Evolutionary conservation across 108 stramenopile genomes (phyloP).

Genomic region (Skeletonema grethae): DNA sequence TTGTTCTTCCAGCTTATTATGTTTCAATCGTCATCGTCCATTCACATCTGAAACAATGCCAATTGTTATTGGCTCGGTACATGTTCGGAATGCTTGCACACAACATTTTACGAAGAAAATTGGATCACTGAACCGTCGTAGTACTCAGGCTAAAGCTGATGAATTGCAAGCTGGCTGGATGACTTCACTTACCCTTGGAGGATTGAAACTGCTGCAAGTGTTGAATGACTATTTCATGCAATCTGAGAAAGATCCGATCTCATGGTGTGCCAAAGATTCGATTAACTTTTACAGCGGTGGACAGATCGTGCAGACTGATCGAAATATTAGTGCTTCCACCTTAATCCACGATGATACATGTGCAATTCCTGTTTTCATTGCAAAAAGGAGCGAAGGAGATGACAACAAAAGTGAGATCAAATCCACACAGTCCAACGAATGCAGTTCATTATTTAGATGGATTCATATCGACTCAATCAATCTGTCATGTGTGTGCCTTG

Average conservation of each 20-base stretch:
- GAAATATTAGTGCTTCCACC: not conserved
- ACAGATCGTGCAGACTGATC: not conserved
- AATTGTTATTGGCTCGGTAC: slow-evolving; percentile 20
- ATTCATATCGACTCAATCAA: slow-evolving; percentile 42
- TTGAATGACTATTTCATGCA: slow-evolving; percentile 20
- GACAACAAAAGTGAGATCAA: not conserved
- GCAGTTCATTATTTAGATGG: slow-evolving; percentile 21
- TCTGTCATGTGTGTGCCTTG: slow-evolving; percentile 67
- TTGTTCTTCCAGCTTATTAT: slow-evolving; percentile 11
- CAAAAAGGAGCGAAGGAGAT: not conserved
- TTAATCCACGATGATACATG: slow-evolving; percentile 9
- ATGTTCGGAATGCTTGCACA: slow-evolving; percentile 36
- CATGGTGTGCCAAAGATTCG: slow-evolving; percentile 23
- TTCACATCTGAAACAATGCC: slow-evolving; percentile 14
- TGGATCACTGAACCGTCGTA: not conserved
- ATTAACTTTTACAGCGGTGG: slow-evolving; percentile 30
- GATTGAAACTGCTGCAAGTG: slow-evolving; percentile 22
- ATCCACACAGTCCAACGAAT: not conserved
- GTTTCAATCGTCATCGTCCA: slow-evolving; percentile 8
- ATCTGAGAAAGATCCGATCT: slow-evolving; percentile 7
- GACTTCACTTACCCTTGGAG: slow-evolving; percentile 26
- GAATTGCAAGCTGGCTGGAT: slow-evolving; percentile 27
- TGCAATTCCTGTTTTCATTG: slow-evolving; percentile 22
- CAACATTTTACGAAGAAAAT: slow-evolving; percentile 39
- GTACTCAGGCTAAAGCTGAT: slow-evolving; percentile 12